phyloP scores from a whole-genome alignment of 1,284 basidiomycete species.

The Ganoderma sp. region DNA sequence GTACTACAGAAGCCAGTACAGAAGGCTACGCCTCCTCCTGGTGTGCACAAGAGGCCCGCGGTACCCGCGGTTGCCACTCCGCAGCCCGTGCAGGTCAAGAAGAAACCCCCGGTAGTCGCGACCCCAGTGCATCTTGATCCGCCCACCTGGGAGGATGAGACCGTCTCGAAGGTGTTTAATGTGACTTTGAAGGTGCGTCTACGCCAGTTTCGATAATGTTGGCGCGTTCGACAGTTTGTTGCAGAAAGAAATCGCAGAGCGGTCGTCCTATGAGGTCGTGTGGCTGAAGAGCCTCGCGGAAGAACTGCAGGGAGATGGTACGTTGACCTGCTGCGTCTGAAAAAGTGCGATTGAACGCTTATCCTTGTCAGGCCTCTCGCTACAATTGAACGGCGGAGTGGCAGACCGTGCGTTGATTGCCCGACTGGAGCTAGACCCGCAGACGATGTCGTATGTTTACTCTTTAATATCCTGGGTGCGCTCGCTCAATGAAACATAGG shows the following conservation, averaged over 20 bases:
- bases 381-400: slow-evolving; percentile 57
- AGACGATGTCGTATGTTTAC: slow-evolving; percentile 68
- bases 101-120: slow-evolving; percentile 46
- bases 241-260: slow-evolving; percentile 75
- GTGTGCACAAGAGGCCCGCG: slow-evolving; percentile 38
- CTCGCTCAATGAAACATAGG: slow-evolving; percentile 44
- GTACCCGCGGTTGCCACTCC: slow-evolving; percentile 39
- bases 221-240: slow-evolving; percentile 7
- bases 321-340: slow-evolving; percentile 34
- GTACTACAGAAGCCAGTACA: slow-evolving; percentile 35
- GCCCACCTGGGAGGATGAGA: slow-evolving; percentile 75
- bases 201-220: neutral
- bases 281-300: slow-evolving; percentile 83
- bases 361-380: slow-evolving; percentile 8
- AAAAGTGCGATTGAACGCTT: neutral
- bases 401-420: slow-evolving; percentile 87
- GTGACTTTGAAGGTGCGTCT: slow-evolving; percentile 79
- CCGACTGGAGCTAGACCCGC: slow-evolving; percentile 83
- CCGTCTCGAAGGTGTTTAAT: slow-evolving; percentile 71
- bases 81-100: slow-evolving; percentile 48
- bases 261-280: slow-evolving; percentile 72
- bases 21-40: slow-evolving; percentile 7
- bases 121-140: slow-evolving; percentile 58
- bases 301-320: slow-evolving; percentile 78
- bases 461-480: neutral